Evolutionary conservation across 2,329 filamentous ascomycete species (phyloP), one percentile per base, ranked within the genome.

Genomic region (Alternaria triticina): DNA sequence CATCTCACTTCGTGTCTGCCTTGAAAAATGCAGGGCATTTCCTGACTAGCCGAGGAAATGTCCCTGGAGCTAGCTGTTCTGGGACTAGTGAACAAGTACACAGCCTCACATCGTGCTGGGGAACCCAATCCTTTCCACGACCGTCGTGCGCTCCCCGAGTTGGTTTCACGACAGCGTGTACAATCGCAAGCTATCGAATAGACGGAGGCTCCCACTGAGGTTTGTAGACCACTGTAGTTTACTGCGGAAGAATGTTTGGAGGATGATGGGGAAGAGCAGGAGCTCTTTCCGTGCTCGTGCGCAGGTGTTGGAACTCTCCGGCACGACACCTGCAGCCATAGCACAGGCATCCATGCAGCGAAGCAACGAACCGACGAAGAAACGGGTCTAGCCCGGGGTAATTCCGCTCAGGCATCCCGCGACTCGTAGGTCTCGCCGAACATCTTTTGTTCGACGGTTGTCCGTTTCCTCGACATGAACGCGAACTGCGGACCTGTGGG

Each of bases 381-480:
- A 46, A 11, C 13, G 28, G 22, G 30, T 1, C 11, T 55, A 54
- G 52, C 46, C 13, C 9, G 50, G 30, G 13, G 49, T 36, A 33
- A 12, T n/a, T 13, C 5, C 28, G 44, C 12, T 56, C n/a, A 62
- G 62, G 62, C 62, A 44, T 44, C 59, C 62, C 59, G 23, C 50
- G 57, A 54, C 33, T 28, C 52, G 49, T 8, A 33, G 45, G 15
- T 25, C 28, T 11, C 36, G 36, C 36, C 36, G 36, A 40, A 11
- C 2, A 17, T 17, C 36, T 40, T 40, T 17, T 40, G 36, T 40
- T 40, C 36, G 36, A 51, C 17, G 17, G 1, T 4, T 4, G 5
- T 27, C 20, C 7, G 1, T 25, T 25, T 22, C 27, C 47, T 33
- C n/a, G 27, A 51, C 4, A 12, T 17, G 30, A 28, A 51, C 20